phyloP scores from a whole-genome alignment of 257 asterid species.

The Nicotiana sylvestris region DNA sequence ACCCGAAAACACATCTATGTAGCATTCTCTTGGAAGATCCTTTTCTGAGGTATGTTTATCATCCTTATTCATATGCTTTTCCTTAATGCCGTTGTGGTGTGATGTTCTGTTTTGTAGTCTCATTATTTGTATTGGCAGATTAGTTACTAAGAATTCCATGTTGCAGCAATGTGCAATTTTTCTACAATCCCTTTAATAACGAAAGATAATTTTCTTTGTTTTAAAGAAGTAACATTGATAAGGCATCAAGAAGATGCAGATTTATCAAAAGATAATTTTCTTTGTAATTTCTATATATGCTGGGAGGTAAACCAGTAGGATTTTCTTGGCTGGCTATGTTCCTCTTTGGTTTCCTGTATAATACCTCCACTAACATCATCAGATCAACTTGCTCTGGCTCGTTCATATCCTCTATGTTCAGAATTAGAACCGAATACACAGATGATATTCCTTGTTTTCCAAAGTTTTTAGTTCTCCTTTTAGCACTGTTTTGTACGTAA shows the following conservation, averaged over 20 bases:
- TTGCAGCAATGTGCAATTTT: neutral
- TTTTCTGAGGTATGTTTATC: neutral
- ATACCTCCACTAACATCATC: neutral
- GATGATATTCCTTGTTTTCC: neutral
- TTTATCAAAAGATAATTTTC: neutral
- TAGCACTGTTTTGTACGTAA: conserved; percentile 34
- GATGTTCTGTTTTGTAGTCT: neutral
- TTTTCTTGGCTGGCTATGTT: neutral
- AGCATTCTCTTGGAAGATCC: neutral
- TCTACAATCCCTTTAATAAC: neutral
- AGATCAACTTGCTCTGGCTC: neutral
- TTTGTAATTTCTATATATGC: neutral
- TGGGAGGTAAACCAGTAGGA: neutral
- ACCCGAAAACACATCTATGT: neutral
- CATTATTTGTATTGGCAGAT: neutral
- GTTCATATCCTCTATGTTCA: neutral
- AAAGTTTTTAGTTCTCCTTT: conserved; percentile 23
- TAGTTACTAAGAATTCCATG: neutral
- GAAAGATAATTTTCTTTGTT: neutral
- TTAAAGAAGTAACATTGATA: no score
- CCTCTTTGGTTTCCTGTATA: neutral
- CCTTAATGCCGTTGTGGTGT: neutral
- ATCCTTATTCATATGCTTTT: neutral
- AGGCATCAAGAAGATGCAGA: no score
- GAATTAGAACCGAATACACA: neutral